Conservation (phyloP, 257 asterid species). For the Rhazya stricta region DNA sequence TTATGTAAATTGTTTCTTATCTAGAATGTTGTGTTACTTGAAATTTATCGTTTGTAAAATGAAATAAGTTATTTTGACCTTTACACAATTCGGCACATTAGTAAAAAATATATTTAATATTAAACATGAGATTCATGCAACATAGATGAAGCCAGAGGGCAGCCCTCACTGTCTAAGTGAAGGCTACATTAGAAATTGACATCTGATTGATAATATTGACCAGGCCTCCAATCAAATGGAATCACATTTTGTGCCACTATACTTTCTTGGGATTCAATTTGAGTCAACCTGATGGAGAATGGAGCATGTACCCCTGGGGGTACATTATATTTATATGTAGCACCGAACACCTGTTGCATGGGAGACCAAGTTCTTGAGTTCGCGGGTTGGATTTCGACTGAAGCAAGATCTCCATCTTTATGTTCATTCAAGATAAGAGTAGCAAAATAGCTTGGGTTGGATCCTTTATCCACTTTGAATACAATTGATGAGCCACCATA, state of each 20-base stretch:
- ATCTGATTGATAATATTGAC: background rate
- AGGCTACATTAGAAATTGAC: background rate
- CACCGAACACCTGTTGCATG: conserved; percentile 23
- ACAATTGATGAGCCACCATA: conserved; percentile 8
- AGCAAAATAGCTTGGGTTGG: conserved; percentile 15
- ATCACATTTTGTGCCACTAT: conserved; percentile 15
- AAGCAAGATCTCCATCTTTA: conserved; percentile 26
- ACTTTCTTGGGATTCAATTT: background rate
- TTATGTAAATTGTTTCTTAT: too few relatives aligned
- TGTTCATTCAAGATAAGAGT: background rate
- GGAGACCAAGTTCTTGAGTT: conserved; percentile 14
- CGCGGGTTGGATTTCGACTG: conserved; percentile 9
- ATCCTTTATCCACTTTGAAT: conserved; percentile 26
- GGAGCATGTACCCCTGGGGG: conserved; percentile 1
- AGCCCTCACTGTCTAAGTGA: background rate
- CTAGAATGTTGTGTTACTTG: too few relatives aligned
- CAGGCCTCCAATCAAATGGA: conserved; percentile 13
- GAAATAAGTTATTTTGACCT: too few relatives aligned
- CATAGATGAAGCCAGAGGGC: background rate
- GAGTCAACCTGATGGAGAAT: conserved; percentile 20
- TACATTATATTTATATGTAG: conserved; percentile 11
- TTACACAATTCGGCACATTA: too few relatives aligned
- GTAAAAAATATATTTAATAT: too few relatives aligned
- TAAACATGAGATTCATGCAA: too few relatives aligned
- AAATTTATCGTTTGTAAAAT: too few relatives aligned